phyloP scores from a whole-genome alignment of 2,329 filamentous ascomycete species.

The Penicillium sp. region DNA sequence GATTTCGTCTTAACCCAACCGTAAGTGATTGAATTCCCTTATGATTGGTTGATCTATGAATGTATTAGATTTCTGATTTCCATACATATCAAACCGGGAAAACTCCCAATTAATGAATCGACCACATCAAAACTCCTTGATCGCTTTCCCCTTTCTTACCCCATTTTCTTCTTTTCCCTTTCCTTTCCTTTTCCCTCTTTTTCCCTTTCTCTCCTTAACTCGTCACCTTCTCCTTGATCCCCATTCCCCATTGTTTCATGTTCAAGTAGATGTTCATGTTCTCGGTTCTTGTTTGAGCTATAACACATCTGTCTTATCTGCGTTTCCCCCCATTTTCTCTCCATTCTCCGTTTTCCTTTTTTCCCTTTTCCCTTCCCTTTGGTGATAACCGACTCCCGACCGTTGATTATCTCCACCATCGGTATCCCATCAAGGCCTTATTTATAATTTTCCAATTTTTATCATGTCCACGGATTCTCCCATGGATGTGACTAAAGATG shows the following conservation, averaged over 20 bases:
- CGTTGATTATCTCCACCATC: not conserved
- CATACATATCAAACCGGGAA: not conserved
- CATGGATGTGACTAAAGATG: constrained; percentile 27
- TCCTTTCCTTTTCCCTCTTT: constrained; percentile 10
- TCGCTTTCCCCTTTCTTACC: constrained; percentile 26
- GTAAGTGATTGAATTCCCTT: not conserved
- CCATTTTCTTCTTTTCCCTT: constrained; percentile 20
- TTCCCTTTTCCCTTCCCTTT: constrained; percentile 11
- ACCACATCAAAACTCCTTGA: constrained; percentile 17
- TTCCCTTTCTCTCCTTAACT: constrained; percentile 6
- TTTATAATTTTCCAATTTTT: not conserved
- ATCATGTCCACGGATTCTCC: constrained; percentile 36
- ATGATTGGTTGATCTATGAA: not conserved
- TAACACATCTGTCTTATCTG: constrained; percentile 8
- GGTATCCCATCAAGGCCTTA: not conserved
- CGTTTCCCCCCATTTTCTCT: not conserved
- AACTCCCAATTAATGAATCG: not conserved
- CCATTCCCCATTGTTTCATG: constrained; percentile 8
- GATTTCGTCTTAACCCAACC: not conserved
- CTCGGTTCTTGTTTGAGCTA: constrained; percentile 2
- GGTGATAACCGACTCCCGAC: constrained; percentile 12
- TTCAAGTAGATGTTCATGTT: constrained; percentile 14
- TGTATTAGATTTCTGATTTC: not conserved
- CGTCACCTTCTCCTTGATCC: constrained; percentile 13
- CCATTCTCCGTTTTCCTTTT: constrained; percentile 9